Percentiles rank a stretch among this genome's conserved stretches.
phyloP scores from a whole-genome alignment of 2,329 filamentous ascomycete genomes.

The Fusarium sp. region DNA sequence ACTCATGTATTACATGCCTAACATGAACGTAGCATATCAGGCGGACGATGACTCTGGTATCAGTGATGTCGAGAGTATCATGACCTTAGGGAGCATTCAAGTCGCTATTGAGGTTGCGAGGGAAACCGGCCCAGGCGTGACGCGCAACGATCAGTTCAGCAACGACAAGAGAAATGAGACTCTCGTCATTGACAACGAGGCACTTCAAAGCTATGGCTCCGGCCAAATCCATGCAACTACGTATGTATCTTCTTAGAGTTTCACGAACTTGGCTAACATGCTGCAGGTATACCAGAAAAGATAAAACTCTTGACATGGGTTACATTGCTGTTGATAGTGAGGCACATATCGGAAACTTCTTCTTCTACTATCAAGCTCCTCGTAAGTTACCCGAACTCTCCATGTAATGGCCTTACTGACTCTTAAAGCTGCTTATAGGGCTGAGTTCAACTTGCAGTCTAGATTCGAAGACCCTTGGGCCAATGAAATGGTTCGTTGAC shows the following conservation, averaged over 20 bases:
- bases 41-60: neutral
- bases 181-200: neutral
- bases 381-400: neutral
- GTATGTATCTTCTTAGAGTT: neutral
- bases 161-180: neutral
- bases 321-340: neutral
- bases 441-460: rapidly evolving
- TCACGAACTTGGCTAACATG: neutral
- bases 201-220: neutral
- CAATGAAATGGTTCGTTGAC: rapidly evolving
- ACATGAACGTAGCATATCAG: neutral
- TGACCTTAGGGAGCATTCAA: neutral
- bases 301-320: no score
- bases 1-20: neutral
- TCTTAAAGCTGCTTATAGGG: neutral
- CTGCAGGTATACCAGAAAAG: neutral
- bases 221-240: neutral
- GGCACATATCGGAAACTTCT: neutral
- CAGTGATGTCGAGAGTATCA: no score
- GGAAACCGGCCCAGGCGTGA: rapidly evolving
- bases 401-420: neutral
- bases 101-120: neutral
- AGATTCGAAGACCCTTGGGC: neutral
- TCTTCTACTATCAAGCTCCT: neutral
- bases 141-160: neutral